These are phyloP conservation scores for Penicillium herquei DNA, from an alignment of 495 filamentous ascomycete species.

Conservation along the genomic window DNA sequence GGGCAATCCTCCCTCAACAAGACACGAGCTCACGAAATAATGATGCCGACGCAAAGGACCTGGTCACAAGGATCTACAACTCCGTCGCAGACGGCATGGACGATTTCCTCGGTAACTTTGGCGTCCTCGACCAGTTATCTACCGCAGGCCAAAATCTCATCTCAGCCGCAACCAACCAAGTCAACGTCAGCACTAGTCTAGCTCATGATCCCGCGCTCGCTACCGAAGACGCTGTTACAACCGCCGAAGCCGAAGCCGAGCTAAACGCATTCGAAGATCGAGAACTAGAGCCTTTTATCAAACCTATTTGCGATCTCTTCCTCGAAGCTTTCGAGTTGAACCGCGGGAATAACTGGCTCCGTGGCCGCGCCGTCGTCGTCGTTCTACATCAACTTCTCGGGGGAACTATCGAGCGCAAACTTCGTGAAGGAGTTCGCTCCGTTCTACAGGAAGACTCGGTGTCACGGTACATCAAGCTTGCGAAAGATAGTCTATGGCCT, in stretches of 20 bases:
- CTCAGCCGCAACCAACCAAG: constrained; percentile 78
- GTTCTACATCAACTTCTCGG: constrained; percentile 70
- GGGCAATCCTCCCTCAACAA: constrained; percentile 62
- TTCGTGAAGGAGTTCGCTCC: constrained; percentile 72
- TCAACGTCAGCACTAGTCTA: constrained; percentile 39
- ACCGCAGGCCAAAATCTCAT: constrained; percentile 91
- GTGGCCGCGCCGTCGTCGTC: constrained; percentile 90
- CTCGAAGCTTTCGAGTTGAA: constrained; percentile 95
- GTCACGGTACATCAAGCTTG: constrained; percentile 66
- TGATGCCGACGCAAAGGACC: constrained; percentile 73
- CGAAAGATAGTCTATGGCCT: constrained; percentile 79
- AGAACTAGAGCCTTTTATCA: constrained; percentile 92
- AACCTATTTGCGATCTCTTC: constrained; percentile 97
- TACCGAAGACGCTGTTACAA: constrained; percentile 62
- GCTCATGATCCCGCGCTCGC: constrained; percentile 38
- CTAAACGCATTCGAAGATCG: constrained; percentile 88
- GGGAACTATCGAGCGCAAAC: constrained; percentile 89
- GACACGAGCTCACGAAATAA: constrained; percentile 53
- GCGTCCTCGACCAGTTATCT: constrained; percentile 91
- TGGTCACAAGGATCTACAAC: constrained; percentile 92
- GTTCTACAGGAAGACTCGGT: constrained; percentile 75
- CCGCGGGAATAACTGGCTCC: constrained; percentile 87
- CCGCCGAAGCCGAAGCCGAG: constrained; percentile 91
- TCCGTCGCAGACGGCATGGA: constrained; percentile 98
- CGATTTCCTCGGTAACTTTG: constrained; percentile 92